Evolutionary conservation across 139 green algal species (phyloP).

Genomic region (Picochlorum sp.): DNA sequence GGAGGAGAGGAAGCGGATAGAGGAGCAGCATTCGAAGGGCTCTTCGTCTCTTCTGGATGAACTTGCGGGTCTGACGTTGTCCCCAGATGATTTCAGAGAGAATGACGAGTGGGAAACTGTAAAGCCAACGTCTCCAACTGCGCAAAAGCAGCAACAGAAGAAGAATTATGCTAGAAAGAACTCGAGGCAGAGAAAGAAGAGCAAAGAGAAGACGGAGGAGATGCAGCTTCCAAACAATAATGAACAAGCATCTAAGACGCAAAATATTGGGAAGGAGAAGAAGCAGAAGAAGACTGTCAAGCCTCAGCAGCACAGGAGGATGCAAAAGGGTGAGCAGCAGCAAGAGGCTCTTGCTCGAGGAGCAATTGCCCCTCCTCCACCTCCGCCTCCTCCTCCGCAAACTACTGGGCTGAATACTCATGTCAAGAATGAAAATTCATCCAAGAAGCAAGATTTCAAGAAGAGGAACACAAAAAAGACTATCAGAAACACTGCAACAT

Average conservation of each 20-base stretch:
- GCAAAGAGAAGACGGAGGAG: background rate
- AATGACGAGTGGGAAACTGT: conserved; percentile 1
- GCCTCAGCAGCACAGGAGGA: background rate
- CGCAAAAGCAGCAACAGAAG: background rate
- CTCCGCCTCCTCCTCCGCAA: background rate
- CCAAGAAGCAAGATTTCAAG: no score
- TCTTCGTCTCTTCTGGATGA: conserved; percentile 2
- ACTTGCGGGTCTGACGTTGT: conserved; percentile 13
- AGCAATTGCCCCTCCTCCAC: background rate
- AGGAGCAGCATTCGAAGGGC: background rate
- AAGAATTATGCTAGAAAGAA: background rate
- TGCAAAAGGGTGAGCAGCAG: background rate
- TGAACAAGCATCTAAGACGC: background rate
- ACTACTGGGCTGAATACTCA: background rate
- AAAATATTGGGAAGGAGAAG: background rate
- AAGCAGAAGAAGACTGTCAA: background rate
- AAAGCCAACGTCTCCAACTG: background rate
- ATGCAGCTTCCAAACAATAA: background rate
- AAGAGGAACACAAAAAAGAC: background rate
- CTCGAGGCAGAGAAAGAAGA: background rate
- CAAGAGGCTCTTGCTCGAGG: background rate
- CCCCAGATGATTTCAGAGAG: conserved; percentile 11
- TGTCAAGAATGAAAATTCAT: no score
- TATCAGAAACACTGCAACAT: no score
- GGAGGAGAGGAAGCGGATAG: background rate